A percentile compares a stretch with the other conserved stretches of the same genome.
Evolutionary conservation across 352 stramenopile species (phyloP).

Genomic region (Aphanomyces cochlioides): DNA sequence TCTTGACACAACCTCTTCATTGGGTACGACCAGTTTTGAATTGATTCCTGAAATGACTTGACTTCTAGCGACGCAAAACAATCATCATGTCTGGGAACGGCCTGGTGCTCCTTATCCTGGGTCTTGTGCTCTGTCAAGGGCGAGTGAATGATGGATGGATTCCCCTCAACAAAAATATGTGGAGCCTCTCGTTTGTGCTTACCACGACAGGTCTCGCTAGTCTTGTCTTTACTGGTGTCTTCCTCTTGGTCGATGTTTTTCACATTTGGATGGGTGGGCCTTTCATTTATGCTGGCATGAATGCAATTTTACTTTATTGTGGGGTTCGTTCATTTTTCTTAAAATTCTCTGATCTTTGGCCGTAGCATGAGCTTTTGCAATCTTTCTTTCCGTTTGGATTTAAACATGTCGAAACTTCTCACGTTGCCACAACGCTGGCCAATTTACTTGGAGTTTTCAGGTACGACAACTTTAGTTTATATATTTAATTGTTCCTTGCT

Average conservation of each 20-base stretch:
- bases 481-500: neutral
- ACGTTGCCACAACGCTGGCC: conserved; percentile 3
- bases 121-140: conserved; percentile 28
- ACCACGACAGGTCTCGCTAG: conserved; percentile 43
- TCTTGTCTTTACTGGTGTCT: conserved; percentile 34
- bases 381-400: conserved; percentile 33
- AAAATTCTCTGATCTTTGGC: neutral
- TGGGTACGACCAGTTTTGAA: neutral
- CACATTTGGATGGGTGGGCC: conserved; percentile 33
- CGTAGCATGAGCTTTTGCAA: conserved; percentile 28
- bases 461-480: neutral
- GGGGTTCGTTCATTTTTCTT: conserved; percentile 39
- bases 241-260: conserved; percentile 32
- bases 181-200: conserved; percentile 66
- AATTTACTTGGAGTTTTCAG: conserved; percentile 3
- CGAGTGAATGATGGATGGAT: conserved; percentile 39
- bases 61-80: conserved; percentile 4
- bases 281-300: conserved; percentile 54
- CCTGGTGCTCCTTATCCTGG: conserved; percentile 24
- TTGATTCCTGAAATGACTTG: neutral
- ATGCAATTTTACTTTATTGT: conserved; percentile 69
- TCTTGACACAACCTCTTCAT: conserved; percentile 23
- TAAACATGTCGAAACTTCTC: neutral
- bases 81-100: neutral
- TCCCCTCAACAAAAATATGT: conserved; percentile 86